phyloP scores from a whole-genome alignment of 768 basidiomycete species.

The Pisolithus sp. region DNA sequence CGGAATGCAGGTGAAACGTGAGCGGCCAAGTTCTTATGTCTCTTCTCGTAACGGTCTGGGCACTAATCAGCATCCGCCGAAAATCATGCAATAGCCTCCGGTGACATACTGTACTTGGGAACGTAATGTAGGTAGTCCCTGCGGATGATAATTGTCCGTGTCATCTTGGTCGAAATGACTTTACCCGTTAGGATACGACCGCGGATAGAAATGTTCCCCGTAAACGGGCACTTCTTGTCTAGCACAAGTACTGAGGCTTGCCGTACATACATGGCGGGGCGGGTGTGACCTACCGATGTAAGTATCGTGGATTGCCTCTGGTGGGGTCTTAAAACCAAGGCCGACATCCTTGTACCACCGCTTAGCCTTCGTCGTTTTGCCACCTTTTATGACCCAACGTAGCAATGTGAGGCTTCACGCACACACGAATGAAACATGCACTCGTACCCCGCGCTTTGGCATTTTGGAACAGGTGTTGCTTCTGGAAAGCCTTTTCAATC shows the following conservation, averaged over 20 bases:
- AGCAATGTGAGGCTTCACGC: constrained; percentile 7
- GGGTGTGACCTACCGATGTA: constrained; percentile 74
- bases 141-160: constrained; percentile 95
- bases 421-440: constrained; percentile 6
- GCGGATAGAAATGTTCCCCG: constrained; percentile 93
- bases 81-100: background rate
- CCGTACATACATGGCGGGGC: background rate
- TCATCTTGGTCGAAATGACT: constrained; percentile 99
- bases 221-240: constrained; percentile 99
- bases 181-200: constrained; percentile 98
- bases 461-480: constrained; percentile 98
- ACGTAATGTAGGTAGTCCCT: constrained; percentile 93
- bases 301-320: constrained; percentile 91
- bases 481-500: constrained; percentile 97
- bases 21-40: constrained; percentile 97
- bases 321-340: constrained; percentile 92
- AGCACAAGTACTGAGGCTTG: background rate
- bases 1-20: constrained; percentile 99
- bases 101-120: constrained; percentile 89
- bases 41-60: constrained; percentile 95
- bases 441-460: constrained; percentile 85
- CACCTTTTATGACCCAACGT: constrained; percentile 34
- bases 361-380: constrained; percentile 93
- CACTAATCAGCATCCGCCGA: constrained; percentile 6
- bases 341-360: constrained; percentile 99